Conservation (phyloP, 2,329 filamentous ascomycete genomes). For the Shiraia bambusicola region DNA sequence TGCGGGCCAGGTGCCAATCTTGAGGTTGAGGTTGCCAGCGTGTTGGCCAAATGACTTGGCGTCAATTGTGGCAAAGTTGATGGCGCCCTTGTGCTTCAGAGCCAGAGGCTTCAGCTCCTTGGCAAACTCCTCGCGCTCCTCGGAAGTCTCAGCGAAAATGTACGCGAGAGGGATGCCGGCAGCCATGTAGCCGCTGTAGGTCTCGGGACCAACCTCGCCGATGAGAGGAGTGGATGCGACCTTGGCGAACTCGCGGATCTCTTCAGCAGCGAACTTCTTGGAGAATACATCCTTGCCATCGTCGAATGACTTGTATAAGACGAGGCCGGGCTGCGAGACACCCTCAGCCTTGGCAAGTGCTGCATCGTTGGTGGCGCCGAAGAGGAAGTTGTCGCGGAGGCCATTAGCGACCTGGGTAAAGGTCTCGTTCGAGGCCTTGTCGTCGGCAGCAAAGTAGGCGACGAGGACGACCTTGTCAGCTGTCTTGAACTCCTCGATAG, state of each 20-base stretch:
- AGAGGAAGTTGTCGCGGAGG: conserved; percentile 90
- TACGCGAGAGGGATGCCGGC: conserved; percentile 91
- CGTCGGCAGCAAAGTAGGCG: conserved; percentile 77
- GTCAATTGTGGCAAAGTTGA: conserved; percentile 98
- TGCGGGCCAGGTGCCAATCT: conserved; percentile 90
- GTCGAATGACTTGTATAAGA: conserved; percentile 97
- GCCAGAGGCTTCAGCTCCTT: conserved; percentile 81
- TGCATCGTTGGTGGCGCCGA: conserved; percentile 82
- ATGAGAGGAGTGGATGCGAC: conserved; percentile 83
- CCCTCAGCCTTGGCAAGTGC: conserved; percentile 86
- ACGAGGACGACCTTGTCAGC: conserved; percentile 95
- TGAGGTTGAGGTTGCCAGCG: conserved; percentile 94
- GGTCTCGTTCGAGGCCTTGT: conserved; percentile 84
- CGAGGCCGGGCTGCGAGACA: conserved; percentile 80
- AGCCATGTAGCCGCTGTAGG: conserved; percentile 92
- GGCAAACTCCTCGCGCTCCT: conserved; percentile 81
- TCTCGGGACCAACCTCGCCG: conserved; percentile 95
- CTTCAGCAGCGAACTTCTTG: conserved; percentile 77
- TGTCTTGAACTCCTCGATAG: conserved; percentile 93
- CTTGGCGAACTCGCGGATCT: conserved; percentile 81
- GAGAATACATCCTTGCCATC: conserved; percentile 87
- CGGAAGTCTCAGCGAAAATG: conserved; percentile 90
- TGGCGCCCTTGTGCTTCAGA: conserved; percentile 85
- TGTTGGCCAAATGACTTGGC: conserved; percentile 92
- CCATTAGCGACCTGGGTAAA: conserved; percentile 72